Percentiles rank a stretch among this genome's conserved stretches.
Conservation (phyloP, 2,329 filamentous ascomycete genomes). For the Trichoderma semiorbis region DNA sequence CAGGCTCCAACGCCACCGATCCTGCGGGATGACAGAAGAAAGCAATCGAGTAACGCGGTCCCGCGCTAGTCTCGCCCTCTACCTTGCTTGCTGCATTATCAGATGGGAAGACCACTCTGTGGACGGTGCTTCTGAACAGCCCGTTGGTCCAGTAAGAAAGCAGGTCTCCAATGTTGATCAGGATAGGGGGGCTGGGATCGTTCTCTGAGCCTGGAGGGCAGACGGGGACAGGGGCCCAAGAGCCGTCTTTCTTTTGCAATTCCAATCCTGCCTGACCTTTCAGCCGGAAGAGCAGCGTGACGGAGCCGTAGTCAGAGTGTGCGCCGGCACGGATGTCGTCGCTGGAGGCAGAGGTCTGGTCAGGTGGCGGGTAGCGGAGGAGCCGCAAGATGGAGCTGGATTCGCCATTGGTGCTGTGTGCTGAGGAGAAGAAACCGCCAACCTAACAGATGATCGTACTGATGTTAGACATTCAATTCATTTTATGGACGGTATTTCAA, state of each 20-base stretch:
- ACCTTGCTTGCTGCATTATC: conserved; percentile 26
- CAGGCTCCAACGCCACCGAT: conserved; percentile 49
- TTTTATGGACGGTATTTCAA: background rate
- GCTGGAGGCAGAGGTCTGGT: conserved; percentile 40
- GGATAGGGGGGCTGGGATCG: conserved; percentile 65
- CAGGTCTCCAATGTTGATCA: conserved; percentile 72
- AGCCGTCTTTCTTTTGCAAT: conserved; percentile 58
- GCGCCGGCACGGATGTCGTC: conserved; percentile 81
- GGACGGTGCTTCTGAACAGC: conserved; percentile 80
- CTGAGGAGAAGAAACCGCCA: conserved; percentile 51
- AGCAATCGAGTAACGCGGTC: conserved; percentile 61
- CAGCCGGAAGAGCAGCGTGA: conserved; percentile 79
- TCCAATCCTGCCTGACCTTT: conserved; percentile 83
- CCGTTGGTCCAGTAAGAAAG: conserved; percentile 88
- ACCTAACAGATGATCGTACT: conserved; percentile 32
- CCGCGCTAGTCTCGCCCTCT: conserved; percentile 45
- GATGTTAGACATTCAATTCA: background rate
- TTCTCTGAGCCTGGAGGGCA: conserved; percentile 56
- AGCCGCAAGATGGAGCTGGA: conserved; percentile 63
- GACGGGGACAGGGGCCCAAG: conserved; percentile 65
- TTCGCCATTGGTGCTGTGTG: conserved; percentile 45
- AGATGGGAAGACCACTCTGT: conserved; percentile 72
- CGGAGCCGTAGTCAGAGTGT: conserved; percentile 79
- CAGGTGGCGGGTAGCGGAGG: conserved; percentile 65
- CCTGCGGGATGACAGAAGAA: conserved; percentile 66